Evolutionary conservation across 192 early-diverging fungal species (phyloP), one percentile per base, ranked within the genome.

Genomic region (Ambispora gerdemannii): DNA sequence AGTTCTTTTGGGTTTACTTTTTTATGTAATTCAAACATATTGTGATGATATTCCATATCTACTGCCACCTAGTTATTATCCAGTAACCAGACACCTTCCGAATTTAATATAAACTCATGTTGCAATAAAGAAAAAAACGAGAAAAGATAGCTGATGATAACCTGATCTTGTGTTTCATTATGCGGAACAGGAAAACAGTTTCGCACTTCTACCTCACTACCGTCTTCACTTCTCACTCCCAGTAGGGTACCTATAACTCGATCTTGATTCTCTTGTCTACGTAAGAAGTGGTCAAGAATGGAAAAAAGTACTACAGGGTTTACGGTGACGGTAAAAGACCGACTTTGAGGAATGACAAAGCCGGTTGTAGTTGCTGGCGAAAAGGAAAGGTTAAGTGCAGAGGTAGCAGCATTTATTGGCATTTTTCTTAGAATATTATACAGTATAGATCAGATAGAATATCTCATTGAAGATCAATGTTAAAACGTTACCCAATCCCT

Each of bases 171-270:
- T 53, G 86, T 85, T 76, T 92, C 92, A 55, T 82, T 90, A 72
- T 92, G 88, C 19, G 86, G 86, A 56, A 98, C 82, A 13, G 92
- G 86, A 75, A 94, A 96, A 75, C 91, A 90, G 80, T 88, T 91
- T 70, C 90, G 84, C 74, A 98, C 88, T 77, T 98, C 93, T 8
- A 95, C 87, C 64, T 93, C 88, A 24, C 85, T 81, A 31, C 93
- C 92, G 78, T 95, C 92, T 59, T 94, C 91, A 76, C 90, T 92
- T 61, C 91, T 86, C 55, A 88, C 86, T 70, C 96, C 96, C 43
- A 98, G 79, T 7, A 98, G 84, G 20, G 92, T 93, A 55, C 96
- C 96, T 59, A 97, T 91, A 22, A 95, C 94, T 62, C 91, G 80
- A 68, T 85, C 81, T 74, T 93, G 90, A 70, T 83, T 84, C 68